Percentiles rank a stretch among this genome's conserved stretches.
phyloP scores from a whole-genome alignment of 2,329 filamentous ascomycete species.

The Beauveria varroae region DNA sequence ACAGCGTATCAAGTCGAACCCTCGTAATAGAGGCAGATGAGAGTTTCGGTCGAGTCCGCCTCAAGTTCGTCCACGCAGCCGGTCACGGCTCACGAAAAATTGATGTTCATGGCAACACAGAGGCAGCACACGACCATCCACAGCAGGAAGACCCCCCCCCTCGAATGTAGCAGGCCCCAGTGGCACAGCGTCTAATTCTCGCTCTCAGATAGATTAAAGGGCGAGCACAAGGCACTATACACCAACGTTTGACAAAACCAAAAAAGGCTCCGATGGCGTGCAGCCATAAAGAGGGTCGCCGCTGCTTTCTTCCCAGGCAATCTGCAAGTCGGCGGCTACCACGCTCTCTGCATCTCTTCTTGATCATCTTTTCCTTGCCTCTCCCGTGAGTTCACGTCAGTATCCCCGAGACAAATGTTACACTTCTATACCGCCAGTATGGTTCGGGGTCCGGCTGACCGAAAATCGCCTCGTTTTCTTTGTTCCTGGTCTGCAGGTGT shows the following conservation, averaged over 20 bases:
- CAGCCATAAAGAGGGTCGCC: background rate
- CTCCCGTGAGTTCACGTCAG: background rate
- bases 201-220: constrained; percentile 5
- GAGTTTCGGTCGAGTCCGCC: no score
- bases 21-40: no score
- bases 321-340: background rate
- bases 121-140: background rate
- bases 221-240: background rate
- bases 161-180: background rate
- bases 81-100: no score
- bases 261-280: background rate
- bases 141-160: background rate
- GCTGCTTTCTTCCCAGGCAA: background rate
- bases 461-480: background rate
- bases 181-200: background rate
- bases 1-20: no score
- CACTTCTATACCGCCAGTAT: background rate
- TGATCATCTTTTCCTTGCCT: background rate
- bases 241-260: background rate
- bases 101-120: background rate
- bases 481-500: background rate
- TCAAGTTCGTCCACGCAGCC: no score
- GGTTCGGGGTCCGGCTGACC: background rate
- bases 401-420: background rate
- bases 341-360: background rate